Conservation (phyloP, 305 asterid genomes). For the Fraxinus baroniana region DNA sequence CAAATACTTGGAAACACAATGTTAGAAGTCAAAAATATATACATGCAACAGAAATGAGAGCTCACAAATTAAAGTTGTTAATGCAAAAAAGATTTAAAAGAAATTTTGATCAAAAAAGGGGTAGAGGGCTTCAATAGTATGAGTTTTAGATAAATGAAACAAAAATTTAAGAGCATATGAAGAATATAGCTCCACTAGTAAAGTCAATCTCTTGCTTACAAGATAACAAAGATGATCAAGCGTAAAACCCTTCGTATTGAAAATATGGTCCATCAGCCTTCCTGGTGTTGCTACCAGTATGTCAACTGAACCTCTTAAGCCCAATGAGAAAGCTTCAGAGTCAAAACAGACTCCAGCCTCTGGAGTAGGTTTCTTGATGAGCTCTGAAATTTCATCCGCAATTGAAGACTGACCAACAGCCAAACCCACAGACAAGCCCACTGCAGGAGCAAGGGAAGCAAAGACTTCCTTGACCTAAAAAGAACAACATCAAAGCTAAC, state of each 20-base stretch:
- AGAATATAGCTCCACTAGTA: conserved; percentile 9
- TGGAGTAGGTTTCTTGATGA: conserved; percentile 60
- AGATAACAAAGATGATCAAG: conserved; percentile 86
- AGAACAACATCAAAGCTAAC: conserved; percentile 11
- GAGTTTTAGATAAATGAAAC: conserved; percentile 5
- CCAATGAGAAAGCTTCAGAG: conserved; percentile 42
- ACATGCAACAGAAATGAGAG: not conserved
- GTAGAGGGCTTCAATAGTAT: not conserved
- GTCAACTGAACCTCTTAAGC: conserved; percentile 71
- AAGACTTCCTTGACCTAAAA: conserved; percentile 85
- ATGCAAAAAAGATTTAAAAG: not conserved
- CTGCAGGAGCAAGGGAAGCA: conserved; percentile 78
- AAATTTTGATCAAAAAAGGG: not conserved
- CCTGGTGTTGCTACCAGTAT: conserved; percentile 96
- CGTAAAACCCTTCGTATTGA: conserved; percentile 84
- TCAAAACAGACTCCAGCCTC: conserved; percentile 48
- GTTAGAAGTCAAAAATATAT: not conserved
- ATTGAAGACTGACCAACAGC: conserved; percentile 96
- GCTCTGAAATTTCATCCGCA: conserved; percentile 79
- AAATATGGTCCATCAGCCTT: conserved; percentile 88
- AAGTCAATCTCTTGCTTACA: conserved; percentile 44
- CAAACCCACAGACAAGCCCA: conserved; percentile 88
- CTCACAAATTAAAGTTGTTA: not conserved
- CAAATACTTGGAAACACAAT: conserved; percentile 6
- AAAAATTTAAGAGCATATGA: not conserved